phyloP scores from a whole-genome alignment of 495 filamentous ascomycete genomes.

The Schizothecium vesticola region DNA sequence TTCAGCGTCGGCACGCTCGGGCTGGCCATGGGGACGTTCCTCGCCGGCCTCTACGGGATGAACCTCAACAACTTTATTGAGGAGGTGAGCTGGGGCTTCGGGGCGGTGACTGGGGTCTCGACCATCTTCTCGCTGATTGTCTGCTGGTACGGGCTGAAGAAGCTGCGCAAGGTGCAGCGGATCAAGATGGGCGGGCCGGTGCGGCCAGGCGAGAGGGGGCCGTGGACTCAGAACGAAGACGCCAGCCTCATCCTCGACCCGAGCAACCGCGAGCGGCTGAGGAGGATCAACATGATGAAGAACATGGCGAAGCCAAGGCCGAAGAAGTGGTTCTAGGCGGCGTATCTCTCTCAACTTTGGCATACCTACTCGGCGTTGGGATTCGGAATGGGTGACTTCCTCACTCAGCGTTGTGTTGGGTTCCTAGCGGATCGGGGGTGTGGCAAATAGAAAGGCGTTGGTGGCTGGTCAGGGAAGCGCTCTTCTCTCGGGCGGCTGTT shows the following conservation, averaged over 20 bases:
- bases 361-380: background rate
- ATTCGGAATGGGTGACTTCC: background rate
- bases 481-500: background rate
- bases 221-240: constrained; percentile 42
- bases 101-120: constrained; percentile 62
- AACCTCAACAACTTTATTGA: constrained; percentile 98
- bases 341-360: background rate
- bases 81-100: constrained; percentile 87
- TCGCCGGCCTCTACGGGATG: constrained; percentile 98
- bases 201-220: constrained; percentile 35
- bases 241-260: constrained; percentile 39
- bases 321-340: constrained; percentile 30
- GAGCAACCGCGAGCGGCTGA: constrained; percentile 41
- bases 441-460: constrained; percentile 5
- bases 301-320: constrained; percentile 25
- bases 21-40: constrained; percentile 84
- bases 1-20: constrained; percentile 93
- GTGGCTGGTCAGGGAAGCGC: background rate
- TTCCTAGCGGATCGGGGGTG: background rate
- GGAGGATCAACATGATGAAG: constrained; percentile 44
- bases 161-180: constrained; percentile 79
- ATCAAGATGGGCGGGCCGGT: constrained; percentile 67
- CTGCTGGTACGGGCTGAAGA: constrained; percentile 71
- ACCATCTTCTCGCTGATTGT: constrained; percentile 69
- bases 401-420: background rate